Percentiles rank a stretch among this genome's conserved stretches.
Conservation (phyloP, 2,329 filamentous ascomycete species). For the Fusarium brachygibbosum region DNA sequence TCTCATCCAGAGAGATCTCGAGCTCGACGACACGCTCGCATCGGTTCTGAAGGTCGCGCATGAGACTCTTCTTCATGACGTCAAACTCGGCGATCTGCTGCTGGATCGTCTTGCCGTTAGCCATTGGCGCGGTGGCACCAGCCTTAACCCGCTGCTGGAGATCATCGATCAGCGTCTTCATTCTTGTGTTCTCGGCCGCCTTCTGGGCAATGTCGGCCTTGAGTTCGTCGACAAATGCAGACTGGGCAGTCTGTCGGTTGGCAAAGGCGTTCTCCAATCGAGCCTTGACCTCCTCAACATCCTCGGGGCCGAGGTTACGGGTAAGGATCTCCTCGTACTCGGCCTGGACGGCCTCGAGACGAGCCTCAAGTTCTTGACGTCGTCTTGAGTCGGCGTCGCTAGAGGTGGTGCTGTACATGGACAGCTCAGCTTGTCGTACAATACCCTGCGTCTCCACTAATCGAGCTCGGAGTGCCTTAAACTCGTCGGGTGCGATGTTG, state of each 20-base stretch:
- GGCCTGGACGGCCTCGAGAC: conserved; percentile 79
- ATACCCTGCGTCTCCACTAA: conserved; percentile 92
- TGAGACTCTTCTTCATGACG: conserved; percentile 99
- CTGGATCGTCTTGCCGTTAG: conserved; percentile 91
- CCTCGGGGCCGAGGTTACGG: conserved; percentile 80
- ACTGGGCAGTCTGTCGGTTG: conserved; percentile 79
- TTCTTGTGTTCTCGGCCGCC: conserved; percentile 83
- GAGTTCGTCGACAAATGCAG: conserved; percentile 80
- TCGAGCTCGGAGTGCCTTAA: conserved; percentile 80
- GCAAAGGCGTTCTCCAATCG: conserved; percentile 82
- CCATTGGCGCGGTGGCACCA: conserved; percentile 69
- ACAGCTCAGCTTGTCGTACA: conserved; percentile 91
- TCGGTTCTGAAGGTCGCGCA: conserved; percentile 98
- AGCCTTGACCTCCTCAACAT: conserved; percentile 87
- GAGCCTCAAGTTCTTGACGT: conserved; percentile 81
- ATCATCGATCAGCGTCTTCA: conserved; percentile 85
- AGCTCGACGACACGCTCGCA: conserved; percentile 98
- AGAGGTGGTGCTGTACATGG: conserved; percentile 78
- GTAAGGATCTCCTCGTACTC: conserved; percentile 88
- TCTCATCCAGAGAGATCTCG: conserved; percentile 97
- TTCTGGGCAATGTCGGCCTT: conserved; percentile 82
- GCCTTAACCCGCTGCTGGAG: conserved; percentile 80
- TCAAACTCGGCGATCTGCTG: conserved; percentile 99
- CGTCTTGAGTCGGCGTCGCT: conserved; percentile 75
- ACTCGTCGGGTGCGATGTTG: conserved; percentile 82